Evolutionary conservation across 164 flowering plant species (phyloP).

Genomic region (Liquidambar formosana): DNA sequence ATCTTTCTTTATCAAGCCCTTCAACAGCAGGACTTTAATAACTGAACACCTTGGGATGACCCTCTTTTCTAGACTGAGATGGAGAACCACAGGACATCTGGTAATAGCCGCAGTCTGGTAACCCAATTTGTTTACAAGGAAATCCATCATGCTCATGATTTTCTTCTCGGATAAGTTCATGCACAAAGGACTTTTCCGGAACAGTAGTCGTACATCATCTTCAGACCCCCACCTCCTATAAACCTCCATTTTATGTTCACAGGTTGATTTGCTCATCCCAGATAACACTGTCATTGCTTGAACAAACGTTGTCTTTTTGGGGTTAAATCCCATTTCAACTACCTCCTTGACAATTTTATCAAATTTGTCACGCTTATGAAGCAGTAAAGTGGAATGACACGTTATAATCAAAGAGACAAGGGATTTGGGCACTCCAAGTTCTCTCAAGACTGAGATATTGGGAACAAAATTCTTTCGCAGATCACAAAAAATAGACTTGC

Average conservation of each 20-base stretch:
- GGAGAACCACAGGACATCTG: not conserved
- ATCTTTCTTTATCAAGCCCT: slow-evolving; percentile 15
- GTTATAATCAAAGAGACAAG: not conserved
- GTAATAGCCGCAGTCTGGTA: not conserved
- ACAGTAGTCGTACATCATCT: not conserved
- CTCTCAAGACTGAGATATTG: slow-evolving; percentile 7
- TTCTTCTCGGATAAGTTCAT: not conserved
- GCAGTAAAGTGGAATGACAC: not conserved
- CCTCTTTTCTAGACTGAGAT: slow-evolving; percentile 19
- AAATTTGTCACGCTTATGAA: not conserved
- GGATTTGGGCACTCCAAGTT: slow-evolving; percentile 3
- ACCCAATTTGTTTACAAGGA: not conserved
- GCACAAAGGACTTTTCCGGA: not conserved
- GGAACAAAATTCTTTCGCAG: not conserved
- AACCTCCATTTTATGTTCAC: not conserved
- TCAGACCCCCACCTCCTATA: slow-evolving; percentile 6
- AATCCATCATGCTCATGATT: not conserved
- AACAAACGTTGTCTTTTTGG: not conserved
- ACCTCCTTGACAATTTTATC: not conserved
- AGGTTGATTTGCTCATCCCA: not conserved
- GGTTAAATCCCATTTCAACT: not conserved
- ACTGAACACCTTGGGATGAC: slow-evolving; percentile 19
- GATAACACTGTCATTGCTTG: not conserved
- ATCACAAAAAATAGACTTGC: not conserved
- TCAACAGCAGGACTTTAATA: slow-evolving; percentile 1